Conservation (phyloP, 192 early-diverging fungal species). For the Helicostylum pulchrum region DNA sequence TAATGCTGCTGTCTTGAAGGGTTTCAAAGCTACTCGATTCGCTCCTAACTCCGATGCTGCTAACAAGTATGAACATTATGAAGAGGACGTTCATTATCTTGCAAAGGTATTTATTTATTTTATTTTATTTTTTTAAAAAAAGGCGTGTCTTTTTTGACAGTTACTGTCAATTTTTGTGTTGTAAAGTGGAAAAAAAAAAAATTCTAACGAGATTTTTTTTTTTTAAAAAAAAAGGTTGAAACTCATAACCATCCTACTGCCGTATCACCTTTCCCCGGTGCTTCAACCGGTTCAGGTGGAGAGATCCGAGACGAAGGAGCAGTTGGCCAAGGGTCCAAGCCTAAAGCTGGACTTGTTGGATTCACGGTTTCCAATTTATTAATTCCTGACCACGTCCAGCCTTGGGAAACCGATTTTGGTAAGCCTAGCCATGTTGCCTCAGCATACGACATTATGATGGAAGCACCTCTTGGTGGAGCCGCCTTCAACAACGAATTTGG, state of each 20-base stretch:
- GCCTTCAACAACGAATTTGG: conserved; percentile 99
- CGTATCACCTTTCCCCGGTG: conserved; percentile 97
- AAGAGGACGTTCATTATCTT: conserved; percentile 83
- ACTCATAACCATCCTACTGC: conserved; percentile 99
- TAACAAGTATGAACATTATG: conserved; percentile 58
- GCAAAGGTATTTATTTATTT: conserved; percentile 58
- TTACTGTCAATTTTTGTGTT: neutral
- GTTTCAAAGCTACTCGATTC: conserved; percentile 61
- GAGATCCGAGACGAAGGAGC: conserved; percentile 99
- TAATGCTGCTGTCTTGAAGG: conserved; percentile 95
- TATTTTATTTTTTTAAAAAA: neutral
- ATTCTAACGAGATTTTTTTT: neutral
- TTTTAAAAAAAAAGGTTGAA: conserved; percentile 86
- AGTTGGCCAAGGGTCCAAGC: conserved; percentile 92
- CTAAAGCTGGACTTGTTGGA: conserved; percentile 93
- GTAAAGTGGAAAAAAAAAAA: no score
- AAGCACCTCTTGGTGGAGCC: conserved; percentile 95
- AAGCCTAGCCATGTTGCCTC: conserved; percentile 90
- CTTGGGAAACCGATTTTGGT: conserved; percentile 89
- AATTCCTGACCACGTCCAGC: conserved; percentile 86
- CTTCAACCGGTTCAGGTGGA: conserved; percentile 97
- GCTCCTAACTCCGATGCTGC: conserved; percentile 41
- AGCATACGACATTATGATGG: conserved; percentile 95
- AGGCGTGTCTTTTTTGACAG: neutral
- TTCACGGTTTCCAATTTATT: conserved; percentile 94